Evolutionary conservation across 2,329 filamentous ascomycete species (phyloP), one percentile per base, ranked within the genome.

Genomic region (Aspergillus japonicus): DNA sequence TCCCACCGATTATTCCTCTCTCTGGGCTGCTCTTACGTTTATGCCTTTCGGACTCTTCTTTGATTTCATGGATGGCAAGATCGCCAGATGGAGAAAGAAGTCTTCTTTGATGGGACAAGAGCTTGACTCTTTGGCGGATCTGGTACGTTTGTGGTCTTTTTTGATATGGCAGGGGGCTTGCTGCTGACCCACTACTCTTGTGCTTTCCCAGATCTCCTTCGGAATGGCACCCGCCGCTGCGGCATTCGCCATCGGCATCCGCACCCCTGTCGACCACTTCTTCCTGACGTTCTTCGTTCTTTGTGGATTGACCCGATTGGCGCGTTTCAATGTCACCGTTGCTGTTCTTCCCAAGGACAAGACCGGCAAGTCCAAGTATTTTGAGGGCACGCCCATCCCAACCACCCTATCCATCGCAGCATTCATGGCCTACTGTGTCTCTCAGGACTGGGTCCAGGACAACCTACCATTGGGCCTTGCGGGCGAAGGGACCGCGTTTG

Each of bases 61-160:
- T 76, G 95, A 99, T 77, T 96, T 96, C 73, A 92, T 98, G 84
- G 95, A 99, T 76, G 95, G 95, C 73, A 95, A 93, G 74, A 93
- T 99, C 58, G 95, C 95, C 64, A 85, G 95, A 66, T 98, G 95
- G 95, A 87, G 95, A 75, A 89, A 92, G 80, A 99, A 97, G 88
- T 95, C 91, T 71, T 96, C 91, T 69, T 82, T 99, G 74, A 98
- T 99, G 94, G 95, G 95, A 12, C 94, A 97, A 77, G 95, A 99
- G 78, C 82, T 99, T 58, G 95, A 99, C 77, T 98, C 94, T 6
- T 83, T 99, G 51, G 95, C 95, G 57, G 95, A 99, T 75, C 76
- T 99, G 82, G 92, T 96, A 88, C 12, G 39, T 7, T 19, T 29
- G 85, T 23, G 61, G 16, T 31, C 39, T 50, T 52, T 29, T 26